Evolutionary conservation across 2,329 filamentous ascomycete species (phyloP).

Genomic region (Alternaria dauci): DNA sequence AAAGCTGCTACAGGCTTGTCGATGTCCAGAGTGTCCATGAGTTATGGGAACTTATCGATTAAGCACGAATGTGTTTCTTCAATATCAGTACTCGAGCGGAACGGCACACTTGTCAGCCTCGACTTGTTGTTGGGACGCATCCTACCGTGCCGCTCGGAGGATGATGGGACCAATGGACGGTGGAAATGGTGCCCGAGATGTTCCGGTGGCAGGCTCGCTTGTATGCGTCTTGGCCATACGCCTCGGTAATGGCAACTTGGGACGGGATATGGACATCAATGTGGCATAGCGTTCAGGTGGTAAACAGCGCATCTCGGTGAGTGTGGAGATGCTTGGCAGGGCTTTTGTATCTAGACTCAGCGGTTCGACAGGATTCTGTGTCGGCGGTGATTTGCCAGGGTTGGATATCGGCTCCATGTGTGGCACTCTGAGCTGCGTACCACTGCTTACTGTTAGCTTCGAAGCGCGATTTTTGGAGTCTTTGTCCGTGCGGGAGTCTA

Average conservation of each 20-base stretch:
- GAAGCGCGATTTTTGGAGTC: not conserved
- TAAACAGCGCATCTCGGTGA: slow-evolving; percentile 12
- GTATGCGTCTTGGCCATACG: slow-evolving; percentile 20
- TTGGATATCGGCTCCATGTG: slow-evolving; percentile 1
- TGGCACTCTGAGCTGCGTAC: slow-evolving; percentile 3
- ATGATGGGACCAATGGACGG: slow-evolving; percentile 14
- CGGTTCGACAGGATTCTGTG: slow-evolving; percentile 6
- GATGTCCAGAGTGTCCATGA: slow-evolving; percentile 5
- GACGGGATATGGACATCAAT: slow-evolving; percentile 19
- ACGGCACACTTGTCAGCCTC: slow-evolving; percentile 10
- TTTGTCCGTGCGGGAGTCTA: not conserved
- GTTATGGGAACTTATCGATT: not conserved
- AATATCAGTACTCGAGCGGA: not conserved
- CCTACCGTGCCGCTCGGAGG: slow-evolving; percentile 14
- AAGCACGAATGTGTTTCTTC: not conserved
- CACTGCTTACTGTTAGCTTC: slow-evolving; percentile 5
- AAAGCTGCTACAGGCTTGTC: slow-evolving; percentile 17
- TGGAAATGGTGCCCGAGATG: slow-evolving; percentile 20
- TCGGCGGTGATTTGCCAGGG: slow-evolving; percentile 6
- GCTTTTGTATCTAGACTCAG: slow-evolving; percentile 16
- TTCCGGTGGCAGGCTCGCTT: slow-evolving; percentile 21
- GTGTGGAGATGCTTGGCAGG: slow-evolving; percentile 19
- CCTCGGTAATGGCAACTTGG: slow-evolving; percentile 11
- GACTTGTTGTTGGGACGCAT: slow-evolving; percentile 14
- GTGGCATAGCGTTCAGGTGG: slow-evolving; percentile 14